phyloP scores from a whole-genome alignment of 1,284 basidiomycete genomes.

The Tylopilus sp. region DNA sequence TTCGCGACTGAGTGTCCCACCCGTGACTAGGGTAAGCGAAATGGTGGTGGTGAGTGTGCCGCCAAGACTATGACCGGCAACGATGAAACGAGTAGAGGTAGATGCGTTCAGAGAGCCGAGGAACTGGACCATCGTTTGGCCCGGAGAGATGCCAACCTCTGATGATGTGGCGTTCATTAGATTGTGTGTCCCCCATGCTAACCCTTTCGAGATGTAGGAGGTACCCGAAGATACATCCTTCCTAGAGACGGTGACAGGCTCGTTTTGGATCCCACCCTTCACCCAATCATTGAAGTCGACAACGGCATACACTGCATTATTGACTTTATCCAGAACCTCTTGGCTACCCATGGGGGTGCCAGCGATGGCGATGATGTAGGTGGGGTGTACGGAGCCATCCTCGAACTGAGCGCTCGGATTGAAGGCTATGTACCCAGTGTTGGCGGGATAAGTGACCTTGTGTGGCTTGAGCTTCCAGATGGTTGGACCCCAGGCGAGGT shows the following conservation, averaged over 20 bases:
- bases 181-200: not conserved
- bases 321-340: not conserved
- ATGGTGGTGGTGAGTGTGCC: slow-evolving; percentile 20
- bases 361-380: not conserved
- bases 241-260: not conserved
- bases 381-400: slow-evolving; percentile 10
- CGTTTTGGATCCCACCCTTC: not conserved
- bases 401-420: slow-evolving; percentile 26
- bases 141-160: not conserved
- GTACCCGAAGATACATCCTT: not conserved
- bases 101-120: not conserved
- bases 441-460: slow-evolving; percentile 20
- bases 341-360: slow-evolving; percentile 8
- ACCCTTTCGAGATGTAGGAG: not conserved
- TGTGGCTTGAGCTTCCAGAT: slow-evolving; percentile 28
- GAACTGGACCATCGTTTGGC: slow-evolving; percentile 24
- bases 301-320: not conserved
- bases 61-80: slow-evolving; percentile 22
- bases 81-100: slow-evolving; percentile 3
- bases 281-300: slow-evolving; percentile 20
- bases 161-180: slow-evolving; percentile 15
- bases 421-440: slow-evolving; percentile 29
- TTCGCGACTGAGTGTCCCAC: not conserved
- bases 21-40: slow-evolving; percentile 13
- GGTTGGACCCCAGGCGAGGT: slow-evolving; percentile 28